Percentiles rank a stretch among this genome's conserved stretches.
These are phyloP conservation scores for Salix koriyanagi DNA, from an alignment of 345 rosid genomes.

Conservation along the genomic window DNA sequence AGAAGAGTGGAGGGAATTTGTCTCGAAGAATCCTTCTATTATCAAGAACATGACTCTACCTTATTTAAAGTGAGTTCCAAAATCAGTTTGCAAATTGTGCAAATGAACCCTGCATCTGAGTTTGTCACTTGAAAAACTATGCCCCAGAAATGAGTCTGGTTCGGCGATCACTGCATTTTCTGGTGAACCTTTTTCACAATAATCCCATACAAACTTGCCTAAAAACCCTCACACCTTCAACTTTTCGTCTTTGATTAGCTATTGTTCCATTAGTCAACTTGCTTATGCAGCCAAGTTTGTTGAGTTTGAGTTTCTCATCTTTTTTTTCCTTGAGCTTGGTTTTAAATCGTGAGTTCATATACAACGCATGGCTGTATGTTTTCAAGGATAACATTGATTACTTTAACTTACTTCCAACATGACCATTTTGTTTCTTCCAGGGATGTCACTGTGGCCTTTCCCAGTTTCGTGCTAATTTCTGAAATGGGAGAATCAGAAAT, in stretches of 20 bases:
- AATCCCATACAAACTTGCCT: background rate
- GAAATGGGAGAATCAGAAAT: slow-evolving; percentile 65
- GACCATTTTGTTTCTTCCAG: slow-evolving; percentile 29
- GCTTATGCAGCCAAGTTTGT: background rate
- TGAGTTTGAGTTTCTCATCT: background rate
- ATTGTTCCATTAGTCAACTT: background rate
- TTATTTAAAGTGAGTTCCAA: slow-evolving; percentile 58
- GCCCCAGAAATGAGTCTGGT: background rate
- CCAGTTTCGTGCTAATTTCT: slow-evolving; percentile 55
- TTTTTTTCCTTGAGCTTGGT: background rate
- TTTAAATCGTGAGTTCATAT: background rate
- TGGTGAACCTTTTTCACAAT: background rate
- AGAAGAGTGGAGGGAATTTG: slow-evolving; percentile 86
- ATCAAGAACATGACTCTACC: slow-evolving; percentile 94
- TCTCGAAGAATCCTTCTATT: slow-evolving; percentile 62
- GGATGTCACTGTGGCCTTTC: slow-evolving; percentile 76
- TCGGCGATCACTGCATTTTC: background rate
- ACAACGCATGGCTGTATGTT: background rate
- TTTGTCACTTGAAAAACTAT: background rate
- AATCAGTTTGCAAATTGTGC: background rate
- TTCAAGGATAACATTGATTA: background rate
- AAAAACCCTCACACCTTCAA: background rate
- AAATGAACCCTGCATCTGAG: background rate
- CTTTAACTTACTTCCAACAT: background rate
- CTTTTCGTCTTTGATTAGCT: background rate